These are phyloP conservation scores for Neltuma alba DNA, from an alignment of 306 rosid species.

Conservation along the genomic window DNA sequence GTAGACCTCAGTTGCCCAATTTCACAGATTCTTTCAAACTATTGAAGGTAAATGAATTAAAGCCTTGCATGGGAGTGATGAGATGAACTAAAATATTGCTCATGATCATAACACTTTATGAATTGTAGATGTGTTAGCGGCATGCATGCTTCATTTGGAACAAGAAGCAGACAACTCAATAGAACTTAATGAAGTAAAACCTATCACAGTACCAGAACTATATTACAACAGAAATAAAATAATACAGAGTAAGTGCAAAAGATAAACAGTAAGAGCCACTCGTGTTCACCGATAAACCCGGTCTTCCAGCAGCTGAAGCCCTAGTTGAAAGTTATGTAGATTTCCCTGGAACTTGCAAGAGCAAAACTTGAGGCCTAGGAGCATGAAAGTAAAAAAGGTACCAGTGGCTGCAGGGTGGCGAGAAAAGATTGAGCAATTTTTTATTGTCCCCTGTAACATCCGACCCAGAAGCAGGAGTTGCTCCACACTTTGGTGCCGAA, in stretches of 20 bases:
- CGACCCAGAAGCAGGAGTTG: conserved; percentile 97
- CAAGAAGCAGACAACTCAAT: conserved; percentile 29
- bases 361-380: conserved; percentile 96
- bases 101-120: conserved; percentile 12
- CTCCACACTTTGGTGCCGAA: conserved; percentile 95
- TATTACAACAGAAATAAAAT: conserved; percentile 11
- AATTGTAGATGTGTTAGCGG: conserved; percentile 21
- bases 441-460: conserved; percentile 93
- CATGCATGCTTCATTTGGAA: conserved; percentile 25
- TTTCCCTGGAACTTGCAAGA: conserved; percentile 90
- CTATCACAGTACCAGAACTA: conserved; percentile 4
- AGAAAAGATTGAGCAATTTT: conserved; percentile 86
- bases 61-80: conserved; percentile 22
- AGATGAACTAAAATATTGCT: conserved; percentile 24
- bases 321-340: conserved; percentile 78
- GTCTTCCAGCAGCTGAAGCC: conserved; percentile 95
- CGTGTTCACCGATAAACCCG: conserved; percentile 73
- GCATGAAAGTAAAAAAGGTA: conserved; percentile 93
- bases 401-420: conserved; percentile 98
- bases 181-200: conserved; percentile 24
- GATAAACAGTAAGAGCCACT: conserved; percentile 30
- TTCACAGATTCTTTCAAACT: conserved; percentile 24
- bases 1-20: conserved; percentile 15
- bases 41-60: conserved; percentile 11
- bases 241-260: conserved; percentile 28